A percentile compares a stretch with the other conserved stretches of the same genome.
phyloP scores from a whole-genome alignment of 169 alveolate species.

The Plasmodium falciparum region DNA sequence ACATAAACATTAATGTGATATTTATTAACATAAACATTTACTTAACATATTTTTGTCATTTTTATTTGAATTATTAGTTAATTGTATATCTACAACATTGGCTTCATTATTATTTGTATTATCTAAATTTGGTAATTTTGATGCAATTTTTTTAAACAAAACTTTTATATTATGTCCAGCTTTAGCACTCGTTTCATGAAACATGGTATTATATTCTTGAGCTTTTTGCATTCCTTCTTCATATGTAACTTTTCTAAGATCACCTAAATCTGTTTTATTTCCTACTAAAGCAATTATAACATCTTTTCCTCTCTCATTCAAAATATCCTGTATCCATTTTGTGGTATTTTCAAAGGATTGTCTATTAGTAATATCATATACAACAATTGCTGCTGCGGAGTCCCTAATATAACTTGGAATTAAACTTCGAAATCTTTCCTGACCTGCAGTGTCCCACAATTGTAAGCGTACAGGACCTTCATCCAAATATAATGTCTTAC shows the following conservation, averaged over 20 bases:
- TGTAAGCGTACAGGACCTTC: slow-evolving; percentile 96
- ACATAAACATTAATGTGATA: slow-evolving; percentile 42
- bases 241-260: slow-evolving; percentile 92
- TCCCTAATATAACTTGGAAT: slow-evolving; percentile 98
- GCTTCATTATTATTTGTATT: slow-evolving; percentile 50
- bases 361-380: slow-evolving; percentile 95
- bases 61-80: slow-evolving; percentile 38
- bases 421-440: slow-evolving; percentile 96
- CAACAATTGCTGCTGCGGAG: slow-evolving; percentile 97
- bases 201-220: slow-evolving; percentile 93
- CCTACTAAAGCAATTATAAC: slow-evolving; percentile 97
- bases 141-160: slow-evolving; percentile 91
- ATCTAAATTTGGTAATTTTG: slow-evolving; percentile 80
- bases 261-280: slow-evolving; percentile 97
- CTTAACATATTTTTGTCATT: slow-evolving; percentile 73
- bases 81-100: slow-evolving; percentile 70
- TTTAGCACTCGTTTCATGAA: slow-evolving; percentile 97
- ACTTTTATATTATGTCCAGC: slow-evolving; percentile 95
- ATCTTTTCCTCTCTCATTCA: slow-evolving; percentile 95
- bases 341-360: slow-evolving; percentile 92
- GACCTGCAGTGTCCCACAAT: slow-evolving; percentile 99
- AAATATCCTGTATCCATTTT: slow-evolving; percentile 98
- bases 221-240: slow-evolving; percentile 96
- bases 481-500: slow-evolving; percentile 95
- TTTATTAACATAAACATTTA: slow-evolving; percentile 48